Percentiles rank a stretch among this genome's conserved stretches.
Evolutionary conservation across 306 rosid genomes (phyloP).

Genomic region (Cicer arietinum): DNA sequence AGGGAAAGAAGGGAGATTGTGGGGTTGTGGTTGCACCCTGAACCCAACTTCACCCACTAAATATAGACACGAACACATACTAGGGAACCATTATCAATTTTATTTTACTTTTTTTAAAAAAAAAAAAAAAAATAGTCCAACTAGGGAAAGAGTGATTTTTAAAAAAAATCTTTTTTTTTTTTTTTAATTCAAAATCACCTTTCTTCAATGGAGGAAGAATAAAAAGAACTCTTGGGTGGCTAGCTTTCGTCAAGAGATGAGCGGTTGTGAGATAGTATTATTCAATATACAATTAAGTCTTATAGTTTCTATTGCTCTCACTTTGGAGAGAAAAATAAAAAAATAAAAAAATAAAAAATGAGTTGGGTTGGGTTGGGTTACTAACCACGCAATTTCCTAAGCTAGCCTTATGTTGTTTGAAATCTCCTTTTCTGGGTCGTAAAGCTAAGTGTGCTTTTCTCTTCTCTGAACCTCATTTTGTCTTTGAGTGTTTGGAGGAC

Average conservation of each 20-base stretch:
- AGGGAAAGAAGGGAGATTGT: constrained; percentile 68
- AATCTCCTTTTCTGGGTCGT: constrained; percentile 96
- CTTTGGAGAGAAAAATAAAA: constrained; percentile 17
- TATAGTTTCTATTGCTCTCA: not conserved
- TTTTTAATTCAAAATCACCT: no score
- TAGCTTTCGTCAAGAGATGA: no score
- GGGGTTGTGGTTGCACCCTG: constrained; percentile 76
- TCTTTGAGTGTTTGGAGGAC: constrained; percentile 91
- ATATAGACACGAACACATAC: constrained; percentile 54
- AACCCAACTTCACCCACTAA: constrained; percentile 53
- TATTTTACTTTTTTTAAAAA: no score
- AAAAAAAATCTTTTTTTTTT: no score
- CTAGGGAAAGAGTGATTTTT: not conserved
- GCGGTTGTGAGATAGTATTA: no score
- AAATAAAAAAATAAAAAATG: no score
- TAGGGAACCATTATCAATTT: no score
- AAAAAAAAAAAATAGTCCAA: not conserved
- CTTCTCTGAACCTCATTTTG: constrained; percentile 86
- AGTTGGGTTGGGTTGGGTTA: constrained; percentile 48
- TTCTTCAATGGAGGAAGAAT: no score
- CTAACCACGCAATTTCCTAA: constrained; percentile 91
- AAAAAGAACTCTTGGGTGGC: no score
- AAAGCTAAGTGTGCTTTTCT: constrained; percentile 87
- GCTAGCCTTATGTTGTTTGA: constrained; percentile 82
- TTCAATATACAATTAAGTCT: not conserved